These are phyloP conservation scores for Elongisporangium anandrum DNA, from an alignment of 352 stramenopile species.

Conservation along the genomic window DNA sequence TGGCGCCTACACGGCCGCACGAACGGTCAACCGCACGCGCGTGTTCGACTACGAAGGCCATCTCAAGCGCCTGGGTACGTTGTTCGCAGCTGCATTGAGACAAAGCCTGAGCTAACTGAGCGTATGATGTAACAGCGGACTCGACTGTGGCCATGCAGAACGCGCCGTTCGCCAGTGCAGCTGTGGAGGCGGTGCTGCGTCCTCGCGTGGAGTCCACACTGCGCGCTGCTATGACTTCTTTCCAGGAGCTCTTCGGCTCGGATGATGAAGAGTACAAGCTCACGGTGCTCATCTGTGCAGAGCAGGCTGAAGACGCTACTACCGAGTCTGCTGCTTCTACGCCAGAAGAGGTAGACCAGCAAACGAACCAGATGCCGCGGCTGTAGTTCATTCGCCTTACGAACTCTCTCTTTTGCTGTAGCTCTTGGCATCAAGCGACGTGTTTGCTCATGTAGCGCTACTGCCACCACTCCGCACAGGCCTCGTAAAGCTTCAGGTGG, in stretches of 20 bases:
- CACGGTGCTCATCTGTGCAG: conserved; percentile 63
- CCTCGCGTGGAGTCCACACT: conserved; percentile 60
- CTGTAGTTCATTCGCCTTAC: neutral
- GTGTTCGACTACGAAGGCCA: conserved; percentile 83
- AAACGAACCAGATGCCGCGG: neutral
- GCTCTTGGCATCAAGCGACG: conserved; percentile 29
- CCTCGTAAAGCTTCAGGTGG: conserved; percentile 69
- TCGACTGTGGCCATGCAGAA: conserved; percentile 66
- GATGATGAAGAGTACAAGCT: conserved; percentile 79
- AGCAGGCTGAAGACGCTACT: conserved; percentile 7
- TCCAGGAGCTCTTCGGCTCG: conserved; percentile 38
- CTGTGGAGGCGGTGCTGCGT: conserved; percentile 40
- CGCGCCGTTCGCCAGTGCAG: conserved; percentile 13
- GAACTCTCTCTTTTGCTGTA: conserved; percentile 2
- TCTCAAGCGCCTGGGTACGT: conserved; percentile 65
- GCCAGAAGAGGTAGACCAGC: neutral
- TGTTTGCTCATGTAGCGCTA: conserved; percentile 75
- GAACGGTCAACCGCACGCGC: conserved; percentile 65
- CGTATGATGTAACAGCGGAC: conserved; percentile 34
- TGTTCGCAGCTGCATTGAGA: neutral
- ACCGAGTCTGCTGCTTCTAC: conserved; percentile 2
- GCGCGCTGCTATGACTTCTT: conserved; percentile 57
- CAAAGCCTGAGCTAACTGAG: neutral
- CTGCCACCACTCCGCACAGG: conserved; percentile 51
- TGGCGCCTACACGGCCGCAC: conserved; percentile 68